A percentile compares a stretch with the other conserved stretches of the same genome.
Evolutionary conservation across 306 rosid genomes (phyloP).

Genomic region (Clitoria ternatea): DNA sequence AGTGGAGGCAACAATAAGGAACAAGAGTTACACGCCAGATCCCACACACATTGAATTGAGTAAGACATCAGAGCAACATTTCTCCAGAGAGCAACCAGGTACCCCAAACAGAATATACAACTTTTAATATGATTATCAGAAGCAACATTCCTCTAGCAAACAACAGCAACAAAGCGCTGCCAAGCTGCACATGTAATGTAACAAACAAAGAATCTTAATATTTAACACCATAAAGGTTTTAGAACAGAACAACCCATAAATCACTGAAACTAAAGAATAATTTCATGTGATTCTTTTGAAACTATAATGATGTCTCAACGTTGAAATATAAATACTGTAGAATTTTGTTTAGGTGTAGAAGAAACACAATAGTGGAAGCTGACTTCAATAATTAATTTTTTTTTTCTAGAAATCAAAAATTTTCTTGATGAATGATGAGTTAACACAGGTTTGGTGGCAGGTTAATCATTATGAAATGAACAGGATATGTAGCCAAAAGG

Average conservation of each 20-base stretch:
- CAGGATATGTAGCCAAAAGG: neutral
- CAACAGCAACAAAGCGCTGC: constrained; percentile 87
- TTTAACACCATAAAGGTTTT: neutral
- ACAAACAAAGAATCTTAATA: constrained; percentile 7
- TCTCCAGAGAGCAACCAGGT: constrained; percentile 31
- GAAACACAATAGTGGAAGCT: neutral
- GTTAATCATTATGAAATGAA: neutral
- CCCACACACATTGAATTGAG: constrained; percentile 27
- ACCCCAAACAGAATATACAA: constrained; percentile 26
- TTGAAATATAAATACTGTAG: neutral
- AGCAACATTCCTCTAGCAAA: constrained; percentile 78
- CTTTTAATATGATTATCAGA: constrained; percentile 26
- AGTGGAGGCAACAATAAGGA: neutral
- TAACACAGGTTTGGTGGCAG: neutral
- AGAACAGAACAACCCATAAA: neutral
- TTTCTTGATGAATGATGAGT: neutral
- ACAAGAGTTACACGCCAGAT: constrained; percentile 24
- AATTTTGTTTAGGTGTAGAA: neutral
- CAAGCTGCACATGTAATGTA: constrained; percentile 51
- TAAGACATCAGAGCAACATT: constrained; percentile 22
- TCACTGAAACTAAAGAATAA: neutral
- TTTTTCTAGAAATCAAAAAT: neutral
- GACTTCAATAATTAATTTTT: neutral
- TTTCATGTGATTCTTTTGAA: neutral
- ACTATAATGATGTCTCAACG: neutral